Base-by-base conservation (phyloP, 2,329 filamentous ascomycete species). In the Dactylellina leptospora region DNA sequence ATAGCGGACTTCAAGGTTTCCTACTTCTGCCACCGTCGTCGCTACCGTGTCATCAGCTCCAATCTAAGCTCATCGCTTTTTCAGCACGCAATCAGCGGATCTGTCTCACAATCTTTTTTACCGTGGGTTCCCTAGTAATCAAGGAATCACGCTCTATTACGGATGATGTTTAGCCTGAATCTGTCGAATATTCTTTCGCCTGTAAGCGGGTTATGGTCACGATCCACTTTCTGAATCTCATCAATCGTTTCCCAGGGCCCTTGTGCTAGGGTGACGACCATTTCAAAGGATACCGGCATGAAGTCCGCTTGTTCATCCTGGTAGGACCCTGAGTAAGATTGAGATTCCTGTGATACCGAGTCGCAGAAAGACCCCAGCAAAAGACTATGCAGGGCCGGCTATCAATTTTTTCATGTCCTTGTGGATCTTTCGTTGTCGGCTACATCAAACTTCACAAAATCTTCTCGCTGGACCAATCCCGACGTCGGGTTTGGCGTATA, bases 101-200 rank as follows among this genome's bases (percentile, higher is more conserved):
- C 61, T 44, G 50, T 30, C 38, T 38, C 6, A 56, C 42, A 30
- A 13, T 6, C 36, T 40, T 11, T 30, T 44, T 42, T 50, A 55
- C 42, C 61, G 33, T 66, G 42, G 51, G 45, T 8, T 55, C 51
- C 60, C 61, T 18, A 40, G 61, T 58, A 66, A 58, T 66, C 62
- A 44, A 47, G 44, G 48, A 58, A 48, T 13, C 22, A 16, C 25
- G 9, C 40, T n/a, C n/a, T n/a, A n/a, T 55, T 58, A 48, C 64
- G 58, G 56, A 13, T 71, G 33, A 51, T 20, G 27, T 62, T 71
- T 50, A 71, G 64, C 56, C 64, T 71, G 30, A 71, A 62, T 42
- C 51, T 36, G 64, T 71, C 64, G 64, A 71, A 71, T 62, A 45
- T 71, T 71, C 64, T 62, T 62, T 71, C 64, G 50, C 59, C 42